Conservation (phyloP, 768 basidiomycete genomes). For the Podaxis sp. region DNA sequence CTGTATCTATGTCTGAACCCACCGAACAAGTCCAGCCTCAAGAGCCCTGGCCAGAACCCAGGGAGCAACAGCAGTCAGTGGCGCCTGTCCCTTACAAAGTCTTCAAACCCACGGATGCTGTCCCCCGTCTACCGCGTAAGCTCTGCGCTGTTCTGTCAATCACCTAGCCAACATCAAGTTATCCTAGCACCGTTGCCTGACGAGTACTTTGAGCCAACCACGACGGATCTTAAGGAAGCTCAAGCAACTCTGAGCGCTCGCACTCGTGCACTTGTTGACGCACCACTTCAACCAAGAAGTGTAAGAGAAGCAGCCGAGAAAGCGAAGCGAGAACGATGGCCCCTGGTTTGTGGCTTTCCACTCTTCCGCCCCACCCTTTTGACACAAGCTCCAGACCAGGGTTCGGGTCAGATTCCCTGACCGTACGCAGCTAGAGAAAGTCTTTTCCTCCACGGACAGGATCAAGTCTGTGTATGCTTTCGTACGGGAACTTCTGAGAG, state of each 20-base stretch:
- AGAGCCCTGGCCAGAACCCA: background rate
- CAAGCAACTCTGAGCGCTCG: slow-evolving; percentile 61
- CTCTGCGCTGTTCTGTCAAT: slow-evolving; percentile 1
- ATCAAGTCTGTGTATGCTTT: slow-evolving; percentile 84
- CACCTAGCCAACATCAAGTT: background rate
- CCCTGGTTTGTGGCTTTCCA: slow-evolving; percentile 44
- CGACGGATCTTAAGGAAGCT: slow-evolving; percentile 64
- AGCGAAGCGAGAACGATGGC: slow-evolving; percentile 64
- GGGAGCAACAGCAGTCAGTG: background rate
- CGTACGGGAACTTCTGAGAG: slow-evolving; percentile 63
- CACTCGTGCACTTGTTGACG: slow-evolving; percentile 58
- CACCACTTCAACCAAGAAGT: slow-evolving; percentile 64
- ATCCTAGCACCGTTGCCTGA: slow-evolving; percentile 54
- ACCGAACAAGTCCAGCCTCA: background rate
- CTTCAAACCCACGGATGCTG: slow-evolving; percentile 3
- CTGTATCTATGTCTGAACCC: background rate
- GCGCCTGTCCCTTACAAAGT: background rate
- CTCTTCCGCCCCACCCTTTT: background rate
- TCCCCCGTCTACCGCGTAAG: slow-evolving; percentile 9
- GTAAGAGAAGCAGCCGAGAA: slow-evolving; percentile 59
- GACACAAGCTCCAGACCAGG: slow-evolving; percentile 48
- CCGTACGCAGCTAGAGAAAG: slow-evolving; percentile 74
- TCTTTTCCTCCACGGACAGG: slow-evolving; percentile 73
- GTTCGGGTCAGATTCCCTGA: slow-evolving; percentile 82
- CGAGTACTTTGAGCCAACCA: slow-evolving; percentile 67